Conservation (phyloP, 306 rosid species). For the Canavalia gladiata region DNA sequence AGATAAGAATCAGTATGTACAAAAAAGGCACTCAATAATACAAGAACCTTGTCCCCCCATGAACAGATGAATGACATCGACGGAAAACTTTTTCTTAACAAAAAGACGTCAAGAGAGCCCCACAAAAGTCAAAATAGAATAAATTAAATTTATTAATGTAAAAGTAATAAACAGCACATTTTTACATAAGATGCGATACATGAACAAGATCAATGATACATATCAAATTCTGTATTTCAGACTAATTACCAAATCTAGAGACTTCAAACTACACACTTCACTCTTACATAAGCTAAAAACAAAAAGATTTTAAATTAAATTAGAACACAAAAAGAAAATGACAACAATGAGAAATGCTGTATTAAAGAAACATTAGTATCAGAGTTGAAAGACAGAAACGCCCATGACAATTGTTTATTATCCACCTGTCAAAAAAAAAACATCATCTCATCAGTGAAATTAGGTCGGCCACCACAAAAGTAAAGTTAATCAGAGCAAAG, state of each 20-base stretch:
- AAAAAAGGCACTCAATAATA: conserved; percentile 12
- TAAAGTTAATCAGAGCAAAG: neutral
- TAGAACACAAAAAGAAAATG: neutral
- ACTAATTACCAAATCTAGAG: conserved; percentile 6
- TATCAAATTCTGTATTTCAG: conserved; percentile 25
- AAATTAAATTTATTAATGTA: conserved; percentile 10
- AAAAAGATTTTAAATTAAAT: neutral
- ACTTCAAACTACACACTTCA: conserved; percentile 33
- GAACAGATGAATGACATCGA: neutral
- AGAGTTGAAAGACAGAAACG: conserved; percentile 38
- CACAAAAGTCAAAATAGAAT: neutral
- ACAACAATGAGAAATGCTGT: neutral
- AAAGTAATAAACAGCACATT: neutral
- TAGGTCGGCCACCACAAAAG: neutral
- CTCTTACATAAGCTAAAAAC: conserved; percentile 24
- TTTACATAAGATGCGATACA: neutral
- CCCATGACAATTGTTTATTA: conserved; percentile 7
- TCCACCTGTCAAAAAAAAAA: conserved; percentile 49
- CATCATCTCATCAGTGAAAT: conserved; percentile 17
- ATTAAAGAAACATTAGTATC: conserved; percentile 18
- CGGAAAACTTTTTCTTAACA: neutral
- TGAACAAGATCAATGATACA: neutral
- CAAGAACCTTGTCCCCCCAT: neutral
- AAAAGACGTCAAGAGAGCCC: neutral
- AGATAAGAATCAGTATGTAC: neutral